These are phyloP conservation scores for Penicillium verhagenii DNA, from an alignment of 495 filamentous ascomycete species.

Conservation along the genomic window DNA sequence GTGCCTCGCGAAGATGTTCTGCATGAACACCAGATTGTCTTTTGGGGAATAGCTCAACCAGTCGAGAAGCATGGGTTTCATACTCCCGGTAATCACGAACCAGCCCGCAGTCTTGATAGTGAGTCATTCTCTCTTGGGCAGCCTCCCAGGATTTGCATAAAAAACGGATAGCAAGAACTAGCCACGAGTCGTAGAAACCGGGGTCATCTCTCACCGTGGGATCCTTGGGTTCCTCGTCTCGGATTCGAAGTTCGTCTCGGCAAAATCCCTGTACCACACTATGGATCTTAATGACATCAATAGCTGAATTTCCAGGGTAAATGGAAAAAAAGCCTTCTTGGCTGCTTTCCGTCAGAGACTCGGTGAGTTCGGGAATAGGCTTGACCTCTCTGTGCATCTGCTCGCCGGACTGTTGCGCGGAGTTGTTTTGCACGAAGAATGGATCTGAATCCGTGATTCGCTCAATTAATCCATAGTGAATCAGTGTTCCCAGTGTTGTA, in stretches of 20 bases:
- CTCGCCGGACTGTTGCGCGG: conserved; percentile 23
- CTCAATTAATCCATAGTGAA: conserved; percentile 69
- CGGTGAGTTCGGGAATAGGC: conserved; percentile 29
- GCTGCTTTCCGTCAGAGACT: conserved; percentile 48
- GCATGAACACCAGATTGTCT: conserved; percentile 32
- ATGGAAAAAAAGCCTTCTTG: conserved; percentile 42
- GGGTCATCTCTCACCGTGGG: conserved; percentile 16
- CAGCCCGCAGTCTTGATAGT: conserved; percentile 55
- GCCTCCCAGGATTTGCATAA: conserved; percentile 63
- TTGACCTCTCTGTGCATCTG: conserved; percentile 22
- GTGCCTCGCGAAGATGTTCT: conserved; percentile 34
- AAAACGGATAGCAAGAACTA: conserved; percentile 57
- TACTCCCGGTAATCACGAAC: conserved; percentile 72
- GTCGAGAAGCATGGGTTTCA: conserved; percentile 61
- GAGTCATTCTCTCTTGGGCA: conserved; percentile 57
- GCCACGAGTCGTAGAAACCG: conserved; percentile 54
- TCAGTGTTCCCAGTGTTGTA: conserved; percentile 65
- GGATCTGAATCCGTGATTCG: conserved; percentile 42
- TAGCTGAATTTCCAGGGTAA: conserved; percentile 45
- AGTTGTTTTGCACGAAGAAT: conserved; percentile 39
- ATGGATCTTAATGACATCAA: conserved; percentile 74
- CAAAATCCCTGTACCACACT: conserved; percentile 80
- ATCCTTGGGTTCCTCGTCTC: conserved; percentile 48
- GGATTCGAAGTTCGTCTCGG: conserved; percentile 61
- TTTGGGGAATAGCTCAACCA: conserved; percentile 44